Conservation (phyloP, 2,329 filamentous ascomycete species). For the Xylaria sp. region DNA sequence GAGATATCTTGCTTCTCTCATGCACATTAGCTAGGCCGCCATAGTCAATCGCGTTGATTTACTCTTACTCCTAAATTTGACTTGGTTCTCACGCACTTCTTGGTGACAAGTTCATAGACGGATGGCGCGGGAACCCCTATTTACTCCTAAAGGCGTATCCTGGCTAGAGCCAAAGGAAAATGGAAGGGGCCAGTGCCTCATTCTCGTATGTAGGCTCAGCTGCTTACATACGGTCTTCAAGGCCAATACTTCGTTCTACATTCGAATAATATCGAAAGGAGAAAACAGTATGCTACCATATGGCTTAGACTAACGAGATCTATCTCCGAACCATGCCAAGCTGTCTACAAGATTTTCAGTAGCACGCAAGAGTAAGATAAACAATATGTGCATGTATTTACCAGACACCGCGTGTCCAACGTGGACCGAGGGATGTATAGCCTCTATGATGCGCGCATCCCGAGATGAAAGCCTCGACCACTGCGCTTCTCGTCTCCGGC, state of each 20-base stretch:
- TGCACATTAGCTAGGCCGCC: neutral
- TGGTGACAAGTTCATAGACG: no score
- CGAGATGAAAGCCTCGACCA: conserved; percentile 29
- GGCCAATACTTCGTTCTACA: neutral
- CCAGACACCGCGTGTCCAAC: conserved; percentile 31
- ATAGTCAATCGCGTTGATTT: conserved; percentile 14
- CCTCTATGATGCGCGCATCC: conserved; percentile 27
- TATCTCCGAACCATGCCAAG: neutral
- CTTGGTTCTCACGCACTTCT: neutral
- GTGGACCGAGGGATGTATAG: conserved; percentile 16
- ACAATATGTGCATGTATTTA: conserved; percentile 37
- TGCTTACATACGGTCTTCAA: neutral
- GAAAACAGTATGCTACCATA: neutral
- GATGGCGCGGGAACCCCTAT: neutral
- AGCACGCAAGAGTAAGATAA: neutral
- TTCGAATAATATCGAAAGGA: neutral
- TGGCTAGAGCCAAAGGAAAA: neutral
- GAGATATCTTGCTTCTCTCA: neutral
- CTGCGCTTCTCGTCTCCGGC: conserved; percentile 36
- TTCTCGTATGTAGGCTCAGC: neutral
- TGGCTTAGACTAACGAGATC: no score
- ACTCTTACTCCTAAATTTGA: neutral
- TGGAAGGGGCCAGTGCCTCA: neutral
- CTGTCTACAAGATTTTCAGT: neutral
- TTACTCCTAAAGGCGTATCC: neutral